Base-by-base conservation (phyloP, 352 stramenopile genomes). In the Globisporangium nagaii region DNA sequence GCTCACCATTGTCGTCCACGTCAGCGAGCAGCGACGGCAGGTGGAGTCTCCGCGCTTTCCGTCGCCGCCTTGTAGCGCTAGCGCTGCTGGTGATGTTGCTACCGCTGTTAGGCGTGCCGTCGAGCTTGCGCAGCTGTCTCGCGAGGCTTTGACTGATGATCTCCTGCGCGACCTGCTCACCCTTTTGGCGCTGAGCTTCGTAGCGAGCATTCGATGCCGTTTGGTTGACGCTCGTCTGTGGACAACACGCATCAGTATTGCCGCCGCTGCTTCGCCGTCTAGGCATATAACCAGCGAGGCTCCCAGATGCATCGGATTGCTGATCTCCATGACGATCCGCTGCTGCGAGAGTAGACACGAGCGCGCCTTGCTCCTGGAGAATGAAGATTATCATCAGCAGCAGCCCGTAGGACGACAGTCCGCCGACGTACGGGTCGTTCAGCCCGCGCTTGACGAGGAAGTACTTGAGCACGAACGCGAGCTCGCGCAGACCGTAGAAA, bases 341-440 rank as follows among this genome's bases (percentile, higher is more conserved):
- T 20, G 54, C 42, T 13, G 20, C 20, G 2, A 57, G 31, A 17
- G 58, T 60, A 2, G 45, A 60, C 1, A 82, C 50, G 4, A 88
- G 31, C 13, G 75, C 66, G 20, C 71, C 75, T 78, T 89, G 76
- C 51, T 88, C 72, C 53, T 78, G 66, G 7, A 91, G 28, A 2
- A 89, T 69, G 27, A 73, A 86, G 17, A 85, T 37, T 32, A 92
- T 81, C 84, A 94, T 92, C 5, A 94, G 50, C 13, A 92, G 54
- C 12, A 97, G 62, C 2, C 87, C 86, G 40, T 97, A 97, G 2
- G 84, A 96, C 2, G 86, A 96, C 4, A 97, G 66, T 0, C 90
- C 90, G n/a, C 90, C 90, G 17, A 90, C 67, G 54, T 93, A 97
- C 9, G 88, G 86, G 50, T 97, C 88, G 51, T 96, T 97, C 9